Conservation (phyloP, 208 protist species). For the Tritrichomonas musculus region DNA sequence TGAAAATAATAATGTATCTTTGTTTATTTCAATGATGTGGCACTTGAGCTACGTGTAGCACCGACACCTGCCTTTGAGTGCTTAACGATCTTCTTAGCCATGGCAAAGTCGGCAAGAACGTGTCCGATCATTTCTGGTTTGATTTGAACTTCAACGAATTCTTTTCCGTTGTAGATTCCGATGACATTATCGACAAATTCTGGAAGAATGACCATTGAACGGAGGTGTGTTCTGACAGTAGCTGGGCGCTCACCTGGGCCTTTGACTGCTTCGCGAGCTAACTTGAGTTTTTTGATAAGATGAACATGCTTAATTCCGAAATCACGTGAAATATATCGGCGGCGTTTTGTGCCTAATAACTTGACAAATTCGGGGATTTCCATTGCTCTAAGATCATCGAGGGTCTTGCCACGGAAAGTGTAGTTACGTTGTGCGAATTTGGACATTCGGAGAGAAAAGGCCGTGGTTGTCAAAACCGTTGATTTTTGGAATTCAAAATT, state of each 20-base stretch:
- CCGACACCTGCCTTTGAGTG: slow-evolving; percentile 98
- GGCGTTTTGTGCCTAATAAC: neutral
- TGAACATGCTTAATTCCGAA: neutral
- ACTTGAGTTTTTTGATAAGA: neutral
- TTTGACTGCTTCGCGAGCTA: neutral
- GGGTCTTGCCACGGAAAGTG: slow-evolving; percentile 10
- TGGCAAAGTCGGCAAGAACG: slow-evolving; percentile 98
- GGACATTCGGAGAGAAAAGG: too few species aligned
- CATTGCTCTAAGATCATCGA: slow-evolving; percentile 10
- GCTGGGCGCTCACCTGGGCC: neutral
- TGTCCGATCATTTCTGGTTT: slow-evolving; percentile 99
- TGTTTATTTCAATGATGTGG: slow-evolving; percentile 19
- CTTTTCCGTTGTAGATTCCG: slow-evolving; percentile 98
- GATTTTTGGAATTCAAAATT: too few species aligned
- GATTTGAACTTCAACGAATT: slow-evolving; percentile 94
- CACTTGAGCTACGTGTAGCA: slow-evolving; percentile 65
- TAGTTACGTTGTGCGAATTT: slow-evolving; percentile 28
- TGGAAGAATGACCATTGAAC: slow-evolving; percentile 93
- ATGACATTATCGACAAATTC: slow-evolving; percentile 98
- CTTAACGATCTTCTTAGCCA: slow-evolving; percentile 94
- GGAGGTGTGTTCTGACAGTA: slow-evolving; percentile 14
- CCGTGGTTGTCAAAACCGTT: too few species aligned
- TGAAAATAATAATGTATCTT: neutral
- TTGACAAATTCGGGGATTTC: neutral
- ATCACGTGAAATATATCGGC: neutral